Evolutionary conservation across 768 basidiomycete genomes (phyloP).

Genomic region (Collybia nuda): DNA sequence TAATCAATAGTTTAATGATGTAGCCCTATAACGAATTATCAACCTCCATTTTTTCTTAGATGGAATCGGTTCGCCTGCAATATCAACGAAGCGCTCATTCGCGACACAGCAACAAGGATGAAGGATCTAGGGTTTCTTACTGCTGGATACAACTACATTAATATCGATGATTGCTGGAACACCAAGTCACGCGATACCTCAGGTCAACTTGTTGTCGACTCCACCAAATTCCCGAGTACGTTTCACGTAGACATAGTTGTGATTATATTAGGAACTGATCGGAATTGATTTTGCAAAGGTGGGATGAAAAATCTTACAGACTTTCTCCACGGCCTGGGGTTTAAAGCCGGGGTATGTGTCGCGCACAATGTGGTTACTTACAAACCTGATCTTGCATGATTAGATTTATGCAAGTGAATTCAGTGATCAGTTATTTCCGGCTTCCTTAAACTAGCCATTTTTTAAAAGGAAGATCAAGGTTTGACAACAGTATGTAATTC

Average conservation of each 20-base stretch:
- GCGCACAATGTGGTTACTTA: not conserved
- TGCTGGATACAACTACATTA: constrained; percentile 23
- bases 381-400: no score
- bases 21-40: not conserved
- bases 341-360: constrained; percentile 22
- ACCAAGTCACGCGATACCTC: constrained; percentile 16
- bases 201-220: constrained; percentile 17
- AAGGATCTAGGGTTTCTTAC: constrained; percentile 19
- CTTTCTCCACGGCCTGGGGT: constrained; percentile 20
- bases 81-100: constrained; percentile 22
- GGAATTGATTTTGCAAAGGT: not conserved
- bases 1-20: not conserved
- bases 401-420: no score
- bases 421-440: not conserved
- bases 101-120: constrained; percentile 19
- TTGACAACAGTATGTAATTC: constrained; percentile 15
- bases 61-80: constrained; percentile 24
- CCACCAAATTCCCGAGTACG: constrained; percentile 21
- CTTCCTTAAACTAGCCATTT: not conserved
- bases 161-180: constrained; percentile 26
- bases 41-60: constrained; percentile 1
- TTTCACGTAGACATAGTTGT: not conserved
- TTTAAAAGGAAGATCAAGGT: constrained; percentile 22
- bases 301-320: constrained; percentile 22
- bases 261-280: no score